Base-by-base conservation (phyloP, 2,329 filamentous ascomycete genomes). In the Pseudocercospora crystallina region DNA sequence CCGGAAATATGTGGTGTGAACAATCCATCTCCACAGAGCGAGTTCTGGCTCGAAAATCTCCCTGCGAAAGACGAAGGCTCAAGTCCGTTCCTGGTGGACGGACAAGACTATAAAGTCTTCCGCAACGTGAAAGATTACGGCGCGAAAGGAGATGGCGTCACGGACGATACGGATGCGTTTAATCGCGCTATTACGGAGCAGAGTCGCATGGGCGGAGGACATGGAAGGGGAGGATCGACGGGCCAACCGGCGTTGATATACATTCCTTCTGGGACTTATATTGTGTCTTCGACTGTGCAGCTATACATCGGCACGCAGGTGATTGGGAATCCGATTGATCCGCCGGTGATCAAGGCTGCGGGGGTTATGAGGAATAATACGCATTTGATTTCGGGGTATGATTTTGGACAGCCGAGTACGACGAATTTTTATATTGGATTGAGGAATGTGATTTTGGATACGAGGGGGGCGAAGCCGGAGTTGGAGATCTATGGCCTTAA, bases 271-370 rank as follows among this genome's bases (percentile, higher is more conserved):
- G 63, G 63, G 10, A 61, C 54, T 2, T 65, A 65, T 43, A 65
- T 87, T 13, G 84, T 96, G 61, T 89, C 84, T 64, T 80, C 78
- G 62, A 88, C 91, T 15, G 82, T 96, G 57, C 73, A 90, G 40
- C 85, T 90, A 65, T 86, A 86, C 70, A 96, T 96, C 77, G 95
- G 95, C 75, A 95, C 91, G 9, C 90, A 95, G 70, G 82, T 96
- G 55, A 78, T 96, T 33, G 91, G 91, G 48, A 90, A 96, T 74
- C 83, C 85, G 39, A 63, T 80, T 61, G 75, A 80, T 54, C 71
- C 84, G 8, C 90, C 91, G 0, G 85, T 85, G 0, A 77, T 96
- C 70, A 61, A 58, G 47, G 73, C 72, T 17, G 96, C 65, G 2
- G 35, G 47, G 9, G 37, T 43, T 10, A 47, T 53, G 39, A 53